A percentile compares a stretch with the other conserved stretches of the same genome.
These are phyloP conservation scores for Aureobasidium sp. DNA, from an alignment of 2,329 filamentous ascomycete species.

Conservation along the genomic window DNA sequence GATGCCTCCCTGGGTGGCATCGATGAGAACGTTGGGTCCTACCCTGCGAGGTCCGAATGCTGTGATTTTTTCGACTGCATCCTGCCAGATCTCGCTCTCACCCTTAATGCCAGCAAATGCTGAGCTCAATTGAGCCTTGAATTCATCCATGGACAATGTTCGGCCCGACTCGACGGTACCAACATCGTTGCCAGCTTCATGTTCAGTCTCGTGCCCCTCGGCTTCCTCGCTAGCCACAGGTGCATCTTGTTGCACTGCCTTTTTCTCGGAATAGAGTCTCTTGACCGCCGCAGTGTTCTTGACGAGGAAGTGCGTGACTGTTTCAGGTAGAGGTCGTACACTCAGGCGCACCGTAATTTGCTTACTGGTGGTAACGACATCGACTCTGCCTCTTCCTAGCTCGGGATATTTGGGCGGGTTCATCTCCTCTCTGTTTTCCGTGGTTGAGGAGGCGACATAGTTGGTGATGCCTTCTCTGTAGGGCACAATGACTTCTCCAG, in stretches of 20 bases:
- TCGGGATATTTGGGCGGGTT: slow-evolving; percentile 78
- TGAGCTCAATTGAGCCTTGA: slow-evolving; percentile 64
- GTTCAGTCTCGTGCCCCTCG: slow-evolving; percentile 28
- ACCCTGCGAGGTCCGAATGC: slow-evolving; percentile 81
- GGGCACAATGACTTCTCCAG: slow-evolving; percentile 88
- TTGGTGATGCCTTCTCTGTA: slow-evolving; percentile 88
- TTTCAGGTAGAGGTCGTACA: slow-evolving; percentile 68
- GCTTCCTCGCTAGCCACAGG: slow-evolving; percentile 32
- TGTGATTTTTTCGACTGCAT: slow-evolving; percentile 71
- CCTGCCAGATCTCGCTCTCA: slow-evolving; percentile 69
- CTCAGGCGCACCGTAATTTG: slow-evolving; percentile 71
- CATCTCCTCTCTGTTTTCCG: slow-evolving; percentile 68
- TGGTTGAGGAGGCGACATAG: slow-evolving; percentile 9
- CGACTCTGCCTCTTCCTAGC: slow-evolving; percentile 72
- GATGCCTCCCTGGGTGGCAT: slow-evolving; percentile 65
- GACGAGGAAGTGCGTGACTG: slow-evolving; percentile 76
- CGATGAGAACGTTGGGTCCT: slow-evolving; percentile 84
- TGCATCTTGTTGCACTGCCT: slow-evolving; percentile 39
- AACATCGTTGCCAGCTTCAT: slow-evolving; percentile 43
- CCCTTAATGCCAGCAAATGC: slow-evolving; percentile 66
- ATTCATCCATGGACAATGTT: slow-evolving; percentile 64
- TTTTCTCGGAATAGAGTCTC: slow-evolving; percentile 65
- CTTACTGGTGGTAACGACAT: slow-evolving; percentile 73
- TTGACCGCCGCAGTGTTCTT: slow-evolving; percentile 78
- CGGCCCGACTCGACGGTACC: slow-evolving; percentile 42